A percentile compares a stretch with the other conserved stretches of the same genome.
These are phyloP conservation scores for Paecilomyces niveus DNA, from an alignment of 2,329 filamentous ascomycete genomes.

Conservation along the genomic window DNA sequence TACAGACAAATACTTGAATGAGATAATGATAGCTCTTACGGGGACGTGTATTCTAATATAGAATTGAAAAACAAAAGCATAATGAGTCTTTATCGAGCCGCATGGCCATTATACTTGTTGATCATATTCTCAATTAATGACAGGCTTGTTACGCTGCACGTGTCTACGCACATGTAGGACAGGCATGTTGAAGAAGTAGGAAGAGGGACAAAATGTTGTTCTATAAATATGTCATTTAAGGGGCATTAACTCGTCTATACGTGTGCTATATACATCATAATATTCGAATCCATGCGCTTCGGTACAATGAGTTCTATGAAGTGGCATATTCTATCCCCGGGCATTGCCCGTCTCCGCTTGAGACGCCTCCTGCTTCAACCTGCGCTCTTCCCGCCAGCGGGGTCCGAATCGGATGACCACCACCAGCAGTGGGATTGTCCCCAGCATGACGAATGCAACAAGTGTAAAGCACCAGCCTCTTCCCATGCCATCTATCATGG, in stretches of 20 bases:
- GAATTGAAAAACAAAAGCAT: background rate
- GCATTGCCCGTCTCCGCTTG: constrained; percentile 2
- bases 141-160: background rate
- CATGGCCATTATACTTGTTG: background rate
- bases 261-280: background rate
- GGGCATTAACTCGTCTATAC: background rate
- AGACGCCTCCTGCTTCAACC: constrained; percentile 18
- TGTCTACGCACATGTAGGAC: background rate
- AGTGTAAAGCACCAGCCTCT: constrained; percentile 32
- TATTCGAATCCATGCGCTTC: too few relatives aligned
- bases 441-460: constrained; percentile 32
- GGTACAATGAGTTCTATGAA: too few relatives aligned
- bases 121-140: background rate
- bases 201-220: background rate
- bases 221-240: background rate
- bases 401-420: constrained; percentile 35
- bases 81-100: background rate
- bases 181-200: background rate
- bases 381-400: constrained; percentile 36
- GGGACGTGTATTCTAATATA: background rate
- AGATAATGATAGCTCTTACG: background rate
- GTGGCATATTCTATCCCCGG: background rate
- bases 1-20: background rate
- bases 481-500: constrained; percentile 30
- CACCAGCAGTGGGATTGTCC: constrained; percentile 34